Evolutionary conservation across 2,329 filamentous ascomycete genomes (phyloP).

Genomic region (Ploettnerulaceae sp.): DNA sequence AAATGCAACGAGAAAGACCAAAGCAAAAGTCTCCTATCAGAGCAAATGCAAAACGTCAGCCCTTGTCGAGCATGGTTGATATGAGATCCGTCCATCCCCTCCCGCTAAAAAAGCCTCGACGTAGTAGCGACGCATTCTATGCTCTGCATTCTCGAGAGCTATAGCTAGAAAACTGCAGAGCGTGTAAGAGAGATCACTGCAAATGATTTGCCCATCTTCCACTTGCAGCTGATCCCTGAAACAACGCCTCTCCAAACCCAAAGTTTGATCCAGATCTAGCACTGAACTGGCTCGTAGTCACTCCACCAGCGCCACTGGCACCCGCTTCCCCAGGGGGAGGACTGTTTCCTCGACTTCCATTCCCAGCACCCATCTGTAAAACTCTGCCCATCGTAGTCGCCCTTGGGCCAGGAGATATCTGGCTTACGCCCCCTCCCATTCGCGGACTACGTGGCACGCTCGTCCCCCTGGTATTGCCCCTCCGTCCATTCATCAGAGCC

Average conservation of each 20-base stretch:
- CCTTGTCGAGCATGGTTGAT: too few species aligned
- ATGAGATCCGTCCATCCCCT: too few species aligned
- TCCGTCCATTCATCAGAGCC: conserved; percentile 39
- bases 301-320: conserved; percentile 7
- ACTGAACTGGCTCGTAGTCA: too few species aligned
- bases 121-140: too few species aligned
- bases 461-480: conserved; percentile 30
- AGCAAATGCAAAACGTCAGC: too few species aligned
- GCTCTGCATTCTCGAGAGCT: too few species aligned
- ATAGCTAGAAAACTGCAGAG: not conserved
- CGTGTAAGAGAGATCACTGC: conserved; percentile 4
- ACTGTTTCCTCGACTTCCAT: conserved; percentile 26
- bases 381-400: conserved; percentile 16
- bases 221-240: conserved; percentile 3
- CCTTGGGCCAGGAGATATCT: conserved; percentile 26
- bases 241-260: conserved; percentile 14
- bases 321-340: conserved; percentile 21
- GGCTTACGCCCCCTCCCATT: conserved; percentile 23
- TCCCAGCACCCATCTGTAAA: too few species aligned
- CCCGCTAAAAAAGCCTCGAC: too few species aligned
- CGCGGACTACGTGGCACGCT: conserved; percentile 31
- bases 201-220: conserved; percentile 20
- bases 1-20: too few species aligned
- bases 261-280: too few species aligned
- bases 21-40: too few species aligned